Percentiles rank a stretch among this genome's conserved stretches.
Evolutionary conservation across 345 rosid genomes (phyloP).

Genomic region (Eucalyptus cloeziana): DNA sequence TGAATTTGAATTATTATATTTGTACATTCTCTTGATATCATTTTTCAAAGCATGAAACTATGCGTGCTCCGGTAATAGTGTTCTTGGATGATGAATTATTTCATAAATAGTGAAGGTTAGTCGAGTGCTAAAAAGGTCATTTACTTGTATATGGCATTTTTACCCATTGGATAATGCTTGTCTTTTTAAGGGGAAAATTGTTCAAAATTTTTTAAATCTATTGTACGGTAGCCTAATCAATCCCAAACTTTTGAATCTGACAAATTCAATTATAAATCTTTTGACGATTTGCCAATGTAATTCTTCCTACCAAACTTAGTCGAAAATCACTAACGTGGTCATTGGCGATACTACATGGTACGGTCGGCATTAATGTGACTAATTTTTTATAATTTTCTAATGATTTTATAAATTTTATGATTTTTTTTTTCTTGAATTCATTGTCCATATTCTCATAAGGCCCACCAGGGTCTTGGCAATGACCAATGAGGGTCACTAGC

Average conservation of each 20-base stretch:
- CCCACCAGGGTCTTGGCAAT: fast-evolving
- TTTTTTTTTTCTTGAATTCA: background rate
- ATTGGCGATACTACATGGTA: background rate
- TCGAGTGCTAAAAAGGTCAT: background rate
- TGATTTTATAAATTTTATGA: no score
- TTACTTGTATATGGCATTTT: background rate
- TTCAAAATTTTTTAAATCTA: background rate
- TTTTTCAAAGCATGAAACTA: background rate
- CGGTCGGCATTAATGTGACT: fast-evolving
- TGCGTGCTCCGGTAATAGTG: background rate
- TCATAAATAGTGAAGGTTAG: background rate
- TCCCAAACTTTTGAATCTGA: background rate
- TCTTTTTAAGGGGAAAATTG: background rate
- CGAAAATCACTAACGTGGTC: background rate
- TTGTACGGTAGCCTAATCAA: background rate
- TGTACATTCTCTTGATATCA: background rate
- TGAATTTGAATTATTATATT: background rate
- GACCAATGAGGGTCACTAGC: no score
- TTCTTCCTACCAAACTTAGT: background rate
- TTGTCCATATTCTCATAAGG: background rate
- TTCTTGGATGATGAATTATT: background rate
- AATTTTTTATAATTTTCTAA: background rate
- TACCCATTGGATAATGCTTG: background rate
- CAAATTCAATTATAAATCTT: background rate
- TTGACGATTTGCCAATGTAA: background rate